Conservation (phyloP, 352 stramenopile species). For the Pythium biforme region DNA sequence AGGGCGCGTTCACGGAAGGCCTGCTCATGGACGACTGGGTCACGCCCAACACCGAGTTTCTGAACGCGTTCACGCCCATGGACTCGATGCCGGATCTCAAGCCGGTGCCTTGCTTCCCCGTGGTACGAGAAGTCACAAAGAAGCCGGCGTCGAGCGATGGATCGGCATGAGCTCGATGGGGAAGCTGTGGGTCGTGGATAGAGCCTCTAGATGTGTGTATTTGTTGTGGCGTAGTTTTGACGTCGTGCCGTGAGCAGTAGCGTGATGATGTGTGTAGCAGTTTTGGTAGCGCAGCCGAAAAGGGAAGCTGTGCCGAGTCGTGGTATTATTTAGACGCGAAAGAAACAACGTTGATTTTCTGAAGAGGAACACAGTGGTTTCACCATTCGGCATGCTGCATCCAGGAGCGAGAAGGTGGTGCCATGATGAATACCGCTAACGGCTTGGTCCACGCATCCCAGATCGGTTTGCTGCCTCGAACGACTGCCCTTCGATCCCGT, state of each 20-base stretch:
- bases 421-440: too few relatives aligned
- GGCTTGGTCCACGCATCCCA: too few relatives aligned
- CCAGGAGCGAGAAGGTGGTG: too few relatives aligned
- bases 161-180: background rate
- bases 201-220: slow-evolving; percentile 9
- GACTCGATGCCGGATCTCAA: slow-evolving; percentile 60
- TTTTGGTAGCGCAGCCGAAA: slow-evolving; percentile 1
- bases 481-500: too few relatives aligned
- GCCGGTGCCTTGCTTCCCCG: slow-evolving; percentile 62
- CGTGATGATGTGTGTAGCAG: background rate
- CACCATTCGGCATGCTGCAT: too few relatives aligned
- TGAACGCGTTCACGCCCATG: slow-evolving; percentile 66
- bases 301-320: background rate
- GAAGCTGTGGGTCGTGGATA: background rate
- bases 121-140: slow-evolving; percentile 11
- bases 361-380: too few relatives aligned
- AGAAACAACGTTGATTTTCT: background rate
- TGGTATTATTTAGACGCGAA: slow-evolving; percentile 17
- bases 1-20: slow-evolving; percentile 66
- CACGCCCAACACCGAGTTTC: slow-evolving; percentile 64
- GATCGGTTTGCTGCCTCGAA: too few relatives aligned
- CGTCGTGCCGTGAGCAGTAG: background rate
- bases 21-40: slow-evolving; percentile 79
- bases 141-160: background rate
- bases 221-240: background rate